Conservation (phyloP, 2,329 filamentous ascomycete genomes). For the Lojkania enalia region DNA sequence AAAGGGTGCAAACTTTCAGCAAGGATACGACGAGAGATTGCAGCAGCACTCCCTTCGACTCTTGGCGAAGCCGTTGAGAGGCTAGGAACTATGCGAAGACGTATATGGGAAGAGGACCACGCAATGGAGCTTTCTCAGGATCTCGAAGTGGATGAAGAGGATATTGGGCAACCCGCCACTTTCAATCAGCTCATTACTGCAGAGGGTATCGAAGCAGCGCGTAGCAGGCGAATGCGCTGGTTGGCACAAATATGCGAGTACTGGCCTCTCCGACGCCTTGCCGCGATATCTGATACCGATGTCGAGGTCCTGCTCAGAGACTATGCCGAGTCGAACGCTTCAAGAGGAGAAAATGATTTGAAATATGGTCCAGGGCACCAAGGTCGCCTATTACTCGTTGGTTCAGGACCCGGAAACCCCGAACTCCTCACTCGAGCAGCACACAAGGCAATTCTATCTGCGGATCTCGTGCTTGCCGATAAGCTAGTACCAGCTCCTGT, state of each 20-base stretch:
- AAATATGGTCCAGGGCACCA: conserved; percentile 34
- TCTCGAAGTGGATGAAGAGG: conserved; percentile 59
- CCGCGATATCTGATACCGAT: conserved; percentile 77
- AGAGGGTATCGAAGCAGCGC: conserved; percentile 71
- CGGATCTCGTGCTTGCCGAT: conserved; percentile 81
- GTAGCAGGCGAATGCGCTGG: conserved; percentile 87
- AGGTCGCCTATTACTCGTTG: conserved; percentile 84
- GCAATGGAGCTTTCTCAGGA: conserved; percentile 52
- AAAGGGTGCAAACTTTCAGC: conserved; percentile 92
- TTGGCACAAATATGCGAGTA: conserved; percentile 97
- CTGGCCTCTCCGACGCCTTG: conserved; percentile 86
- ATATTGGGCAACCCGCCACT: conserved; percentile 71
- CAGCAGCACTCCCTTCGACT: conserved; percentile 72
- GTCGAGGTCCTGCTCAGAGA: conserved; percentile 75
- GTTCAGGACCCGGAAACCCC: conserved; percentile 89
- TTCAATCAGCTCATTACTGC: conserved; percentile 85
- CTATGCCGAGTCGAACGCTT: conserved; percentile 57
- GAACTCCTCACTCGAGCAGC: conserved; percentile 86
- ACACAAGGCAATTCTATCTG: conserved; percentile 72
- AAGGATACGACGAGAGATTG: conserved; percentile 85
- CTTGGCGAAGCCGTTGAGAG: conserved; percentile 77
- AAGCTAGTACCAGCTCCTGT: conserved; percentile 85
- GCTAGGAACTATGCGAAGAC: conserved; percentile 61
- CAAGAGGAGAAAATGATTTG: conserved; percentile 10
- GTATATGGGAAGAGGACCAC: conserved; percentile 54